Percentiles rank a stretch among this genome's conserved stretches.
phyloP scores from a whole-genome alignment of 495 filamentous ascomycete species.

The Lepraria neglecta region DNA sequence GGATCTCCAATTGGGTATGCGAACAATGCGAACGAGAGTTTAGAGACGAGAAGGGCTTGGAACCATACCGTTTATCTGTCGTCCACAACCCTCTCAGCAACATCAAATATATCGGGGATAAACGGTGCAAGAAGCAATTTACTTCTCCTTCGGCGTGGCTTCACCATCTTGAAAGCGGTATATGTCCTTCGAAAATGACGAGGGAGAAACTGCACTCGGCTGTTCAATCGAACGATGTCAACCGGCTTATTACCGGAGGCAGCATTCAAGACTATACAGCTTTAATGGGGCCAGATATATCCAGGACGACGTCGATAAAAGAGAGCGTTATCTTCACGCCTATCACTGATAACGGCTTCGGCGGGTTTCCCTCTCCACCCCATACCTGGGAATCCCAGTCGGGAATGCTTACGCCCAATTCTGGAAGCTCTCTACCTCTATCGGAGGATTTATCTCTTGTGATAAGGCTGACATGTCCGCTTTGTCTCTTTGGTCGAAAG shows the following conservation, averaged over 20 bases:
- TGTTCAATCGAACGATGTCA: constrained; percentile 18
- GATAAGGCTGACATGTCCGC: background rate
- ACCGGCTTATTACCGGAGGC: constrained; percentile 10
- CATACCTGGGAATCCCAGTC: background rate
- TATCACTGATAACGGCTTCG: too few relatives aligned
- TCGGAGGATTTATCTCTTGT: background rate
- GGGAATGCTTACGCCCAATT: background rate
- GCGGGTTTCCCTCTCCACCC: background rate
- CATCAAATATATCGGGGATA: constrained; percentile 23
- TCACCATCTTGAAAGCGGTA: constrained; percentile 27
- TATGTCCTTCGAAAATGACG: constrained; percentile 20
- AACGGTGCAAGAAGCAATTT: constrained; percentile 21
- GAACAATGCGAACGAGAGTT: constrained; percentile 24
- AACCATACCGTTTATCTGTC: constrained; percentile 18
- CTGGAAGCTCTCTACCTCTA: background rate
- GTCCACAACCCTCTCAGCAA: constrained; percentile 23
- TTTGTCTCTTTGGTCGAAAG: background rate
- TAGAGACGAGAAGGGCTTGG: constrained; percentile 19
- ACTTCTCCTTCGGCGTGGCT: constrained; percentile 23
- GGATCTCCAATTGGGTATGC: background rate
- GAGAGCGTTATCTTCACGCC: too few relatives aligned
- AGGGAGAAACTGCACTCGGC: constrained; percentile 12
- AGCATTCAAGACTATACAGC: too few relatives aligned
- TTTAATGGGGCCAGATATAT: too few relatives aligned
- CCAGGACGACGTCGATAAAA: too few relatives aligned